These are phyloP conservation scores for Cercospora canescens DNA, from an alignment of 2,329 filamentous ascomycete species.

Conservation along the genomic window DNA sequence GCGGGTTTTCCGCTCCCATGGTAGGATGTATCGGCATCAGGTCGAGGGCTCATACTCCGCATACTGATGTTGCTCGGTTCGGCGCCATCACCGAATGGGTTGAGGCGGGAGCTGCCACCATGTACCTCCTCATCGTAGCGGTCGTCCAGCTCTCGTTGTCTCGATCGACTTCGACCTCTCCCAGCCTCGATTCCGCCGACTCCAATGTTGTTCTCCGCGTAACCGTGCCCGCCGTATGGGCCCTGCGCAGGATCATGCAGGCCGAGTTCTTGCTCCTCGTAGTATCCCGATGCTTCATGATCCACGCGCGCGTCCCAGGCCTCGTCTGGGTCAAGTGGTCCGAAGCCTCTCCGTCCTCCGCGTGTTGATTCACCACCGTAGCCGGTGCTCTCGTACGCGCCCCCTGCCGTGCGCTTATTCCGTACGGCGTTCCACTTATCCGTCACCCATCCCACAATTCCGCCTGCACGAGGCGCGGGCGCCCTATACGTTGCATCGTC, in stretches of 20 bases:
- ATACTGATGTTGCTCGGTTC: slow-evolving; percentile 63
- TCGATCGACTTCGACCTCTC: slow-evolving; percentile 49
- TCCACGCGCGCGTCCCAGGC: slow-evolving; percentile 83
- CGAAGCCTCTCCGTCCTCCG: slow-evolving; percentile 55
- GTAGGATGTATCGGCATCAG: slow-evolving; percentile 56
- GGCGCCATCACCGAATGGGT: slow-evolving; percentile 73
- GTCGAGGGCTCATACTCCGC: slow-evolving; percentile 73
- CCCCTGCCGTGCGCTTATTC: slow-evolving; percentile 65
- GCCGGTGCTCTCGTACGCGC: slow-evolving; percentile 39
- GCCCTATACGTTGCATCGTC: slow-evolving; percentile 41
- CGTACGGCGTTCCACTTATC: slow-evolving; percentile 64
- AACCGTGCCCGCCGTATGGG: slow-evolving; percentile 42
- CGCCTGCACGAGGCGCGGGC: slow-evolving; percentile 59
- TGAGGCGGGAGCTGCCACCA: slow-evolving; percentile 33
- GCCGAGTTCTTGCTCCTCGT: slow-evolving; percentile 76
- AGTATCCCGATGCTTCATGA: slow-evolving; percentile 67
- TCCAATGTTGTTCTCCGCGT: slow-evolving; percentile 36
- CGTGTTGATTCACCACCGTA: slow-evolving; percentile 29
- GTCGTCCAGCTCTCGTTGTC: slow-evolving; percentile 49
- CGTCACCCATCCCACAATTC: slow-evolving; percentile 72
- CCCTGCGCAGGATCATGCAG: slow-evolving; percentile 47
- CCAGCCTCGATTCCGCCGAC: slow-evolving; percentile 38
- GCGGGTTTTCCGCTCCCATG: slow-evolving; percentile 32
- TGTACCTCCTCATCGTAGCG: slow-evolving; percentile 51
- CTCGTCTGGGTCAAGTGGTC: slow-evolving; percentile 75